Percentiles rank a stretch among this genome's conserved stretches.
phyloP scores from a whole-genome alignment of 352 stramenopile species.

The Phytophthora multivora region DNA sequence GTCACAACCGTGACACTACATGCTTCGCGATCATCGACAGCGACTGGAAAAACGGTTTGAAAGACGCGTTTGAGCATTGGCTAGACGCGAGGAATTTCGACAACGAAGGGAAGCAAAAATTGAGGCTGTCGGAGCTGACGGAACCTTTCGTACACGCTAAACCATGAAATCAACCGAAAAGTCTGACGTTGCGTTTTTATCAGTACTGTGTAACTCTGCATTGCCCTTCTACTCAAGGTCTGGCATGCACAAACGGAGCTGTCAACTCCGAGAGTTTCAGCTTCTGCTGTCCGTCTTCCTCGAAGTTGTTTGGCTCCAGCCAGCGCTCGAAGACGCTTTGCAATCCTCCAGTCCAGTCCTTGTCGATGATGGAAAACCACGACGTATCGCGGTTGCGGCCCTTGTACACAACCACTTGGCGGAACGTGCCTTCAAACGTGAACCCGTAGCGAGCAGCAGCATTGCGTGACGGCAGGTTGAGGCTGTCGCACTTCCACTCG shows the following conservation, averaged over 20 bases:
- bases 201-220: no score
- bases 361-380: conserved; percentile 32
- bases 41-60: conserved; percentile 17
- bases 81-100: conserved; percentile 21
- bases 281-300: conserved; percentile 19
- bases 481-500: conserved; percentile 31
- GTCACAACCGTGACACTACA: conserved; percentile 14
- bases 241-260: conserved; percentile 19
- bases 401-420: conserved; percentile 26
- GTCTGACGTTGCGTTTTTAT: no score
- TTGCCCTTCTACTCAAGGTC: not conserved
- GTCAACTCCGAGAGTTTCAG: conserved; percentile 28
- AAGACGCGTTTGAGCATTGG: conserved; percentile 11
- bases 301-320: conserved; percentile 20
- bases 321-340: conserved; percentile 16
- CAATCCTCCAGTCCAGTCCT: conserved; percentile 18
- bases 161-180: no score
- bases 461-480: conserved; percentile 16
- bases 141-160: conserved; percentile 13
- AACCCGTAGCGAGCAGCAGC: conserved; percentile 20
- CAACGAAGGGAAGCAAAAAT: conserved; percentile 13
- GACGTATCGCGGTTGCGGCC: conserved; percentile 24
- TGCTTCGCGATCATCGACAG: conserved; percentile 29
- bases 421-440: conserved; percentile 29
- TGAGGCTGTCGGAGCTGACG: conserved; percentile 27